Base-by-base conservation (phyloP, 2,329 filamentous ascomycete genomes). In the Apiospora rasikravindrae region DNA sequence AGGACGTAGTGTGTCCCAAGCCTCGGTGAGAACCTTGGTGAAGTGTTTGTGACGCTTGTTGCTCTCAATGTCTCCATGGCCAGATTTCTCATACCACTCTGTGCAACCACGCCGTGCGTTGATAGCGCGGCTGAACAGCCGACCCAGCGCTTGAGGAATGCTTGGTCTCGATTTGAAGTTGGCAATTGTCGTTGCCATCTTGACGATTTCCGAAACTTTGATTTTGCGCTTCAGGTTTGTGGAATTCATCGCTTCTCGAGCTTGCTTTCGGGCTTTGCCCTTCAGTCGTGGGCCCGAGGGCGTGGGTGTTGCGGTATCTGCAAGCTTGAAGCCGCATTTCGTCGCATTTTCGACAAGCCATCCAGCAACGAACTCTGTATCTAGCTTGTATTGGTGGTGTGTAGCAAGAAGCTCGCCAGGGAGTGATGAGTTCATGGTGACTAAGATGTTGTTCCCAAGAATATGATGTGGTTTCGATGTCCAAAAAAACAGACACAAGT, bases 81-180 rank as follows among this genome's bases (percentile, higher is more conserved):
- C 26, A 22, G 4, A 14, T 13, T 47, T 24, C 45, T 70, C 19
- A 13, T 72, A 68, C 68, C 49, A 70, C 14, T 72, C 44, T 37
- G 67, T 57, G 19, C 69, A 70, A 11, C 14, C 24, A 5, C 33
- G 64, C 24, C 71, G 33, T 22, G 71, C 68, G 16, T 47, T 26
- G n/a, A 72, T 70, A 29, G 71, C 53, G 37, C 71, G 71, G 10
- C 16, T 22, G 8, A 72, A 72, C 2, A 72, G 45, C 7, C 57
- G 33, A 24, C 67, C 53, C 10, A 72, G n/a, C 7, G 68, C 68
- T 24, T 24, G 40, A 80, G 80, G 68, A 69, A 75, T 26, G 16
- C 7, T 4, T 8, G 53, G 53, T 13, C 19, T 37, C 3, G 53
- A 3, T 4, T 11, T 40, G 19, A n/a, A 22, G 33, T 13, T 40